These are phyloP conservation scores for Trichoderma asperelloides DNA, from an alignment of 495 filamentous ascomycete genomes.

Conservation along the genomic window DNA sequence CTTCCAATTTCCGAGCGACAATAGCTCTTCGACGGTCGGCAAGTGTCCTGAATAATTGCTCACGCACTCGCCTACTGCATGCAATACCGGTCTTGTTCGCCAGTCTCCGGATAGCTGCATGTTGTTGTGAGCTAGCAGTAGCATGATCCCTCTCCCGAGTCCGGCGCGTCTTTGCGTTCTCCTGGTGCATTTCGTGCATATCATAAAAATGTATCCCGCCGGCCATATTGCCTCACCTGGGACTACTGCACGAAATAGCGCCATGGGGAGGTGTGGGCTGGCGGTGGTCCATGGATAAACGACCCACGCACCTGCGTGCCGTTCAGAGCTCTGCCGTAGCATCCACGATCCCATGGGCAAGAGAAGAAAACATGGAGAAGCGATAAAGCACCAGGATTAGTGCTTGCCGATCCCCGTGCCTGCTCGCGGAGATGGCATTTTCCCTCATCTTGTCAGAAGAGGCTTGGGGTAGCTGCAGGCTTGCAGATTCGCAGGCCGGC, in stretches of 20 bases:
- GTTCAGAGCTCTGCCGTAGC: background rate
- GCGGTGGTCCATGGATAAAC: constrained; percentile 2
- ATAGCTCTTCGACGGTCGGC: background rate
- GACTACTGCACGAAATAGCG: constrained; percentile 4
- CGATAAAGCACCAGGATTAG: background rate
- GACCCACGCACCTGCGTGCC: constrained; percentile 1
- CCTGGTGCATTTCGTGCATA: background rate
- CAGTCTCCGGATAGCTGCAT: background rate
- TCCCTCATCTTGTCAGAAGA: background rate
- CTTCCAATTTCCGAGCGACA: background rate
- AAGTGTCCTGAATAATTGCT: background rate
- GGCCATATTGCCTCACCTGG: constrained; percentile 5
- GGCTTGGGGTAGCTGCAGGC: background rate
- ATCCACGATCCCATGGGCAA: constrained; percentile 3
- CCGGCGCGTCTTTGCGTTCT: background rate
- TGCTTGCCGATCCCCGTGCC: constrained; percentile 4
- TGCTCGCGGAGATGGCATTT: background rate
- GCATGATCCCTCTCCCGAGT: background rate
- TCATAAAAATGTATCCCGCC: background rate
- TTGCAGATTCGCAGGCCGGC: background rate
- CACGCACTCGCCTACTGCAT: background rate
- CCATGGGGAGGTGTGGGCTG: constrained; percentile 1
- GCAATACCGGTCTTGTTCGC: background rate
- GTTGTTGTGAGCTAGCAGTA: background rate
- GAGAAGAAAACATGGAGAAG: constrained; percentile 7